Base-by-base conservation (phyloP, 352 stramenopile species). In the Peronosclerospora sorghi region DNA sequence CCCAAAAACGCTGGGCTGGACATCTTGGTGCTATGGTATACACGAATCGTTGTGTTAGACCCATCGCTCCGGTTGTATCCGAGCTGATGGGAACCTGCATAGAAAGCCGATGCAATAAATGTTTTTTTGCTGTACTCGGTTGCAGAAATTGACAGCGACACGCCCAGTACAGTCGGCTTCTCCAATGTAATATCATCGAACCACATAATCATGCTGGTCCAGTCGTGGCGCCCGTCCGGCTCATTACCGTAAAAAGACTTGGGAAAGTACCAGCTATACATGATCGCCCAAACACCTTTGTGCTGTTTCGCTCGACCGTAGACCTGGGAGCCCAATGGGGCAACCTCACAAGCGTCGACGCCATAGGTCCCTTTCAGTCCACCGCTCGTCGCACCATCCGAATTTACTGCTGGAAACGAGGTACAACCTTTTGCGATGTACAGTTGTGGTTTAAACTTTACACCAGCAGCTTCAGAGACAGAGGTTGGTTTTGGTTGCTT, bases 261-360 rank as follows among this genome's bases (percentile, higher is more conserved):
- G 0, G 43, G 43, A 10, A 51, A 44, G 20, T 51, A 51, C 43
- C 43, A 51, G 5, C 34, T 15, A n/a, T 43, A 51, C 43, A 51
- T 34, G 5, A 51, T 45, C 8, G 35, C 44, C 30, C 20, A 48
- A 4, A 34, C 5, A 3, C 18, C 30, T 20, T 40, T 17, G 32
- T 34, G 35, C 42, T 39, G 44, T 9, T n/a, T 21, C 0, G 42
- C 20, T 36, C 49, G 36, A 2, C 42, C 38, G 14, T 58, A 58
- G 2, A 52, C 37, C 41, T 52, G 50, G 14, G 50, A 48, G 0
- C 42, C 50, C 27, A 49, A 8, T 19, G 7, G 2, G 10, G 48
- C 18, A 0, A 14, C 13, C 10, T 35, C 20, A 17, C 40, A 49
- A 0, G n/a, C 24, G n/a, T 21, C 14, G 5, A 20, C 23, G 14